phyloP scores from a whole-genome alignment of 139 green algal species.

The Coelastrella sp. region DNA sequence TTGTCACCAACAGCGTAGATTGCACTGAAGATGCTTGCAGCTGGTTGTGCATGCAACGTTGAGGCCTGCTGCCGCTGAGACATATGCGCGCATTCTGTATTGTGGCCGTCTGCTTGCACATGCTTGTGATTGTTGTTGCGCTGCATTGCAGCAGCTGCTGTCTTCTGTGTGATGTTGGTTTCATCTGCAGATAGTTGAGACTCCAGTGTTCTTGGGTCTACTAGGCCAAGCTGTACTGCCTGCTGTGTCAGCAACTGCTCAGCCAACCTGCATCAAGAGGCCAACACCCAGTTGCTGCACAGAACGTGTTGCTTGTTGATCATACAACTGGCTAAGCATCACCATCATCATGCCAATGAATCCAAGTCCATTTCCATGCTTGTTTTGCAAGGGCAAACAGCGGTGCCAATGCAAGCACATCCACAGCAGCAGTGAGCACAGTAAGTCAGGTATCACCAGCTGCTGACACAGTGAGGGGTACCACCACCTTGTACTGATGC shows the following conservation, averaged over 20 bases:
- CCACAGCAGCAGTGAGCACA: not conserved
- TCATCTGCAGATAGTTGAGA: not conserved
- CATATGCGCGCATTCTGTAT: not conserved
- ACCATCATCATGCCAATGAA: not conserved
- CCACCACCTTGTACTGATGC: not conserved
- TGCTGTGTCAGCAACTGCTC: constrained; percentile 73
- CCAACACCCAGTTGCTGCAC: not conserved
- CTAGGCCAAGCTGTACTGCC: constrained; percentile 62
- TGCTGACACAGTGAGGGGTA: too few relatives aligned
- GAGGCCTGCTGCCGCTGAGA: not conserved
- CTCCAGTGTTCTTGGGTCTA: not conserved
- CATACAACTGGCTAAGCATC: not conserved
- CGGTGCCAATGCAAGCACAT: too few relatives aligned
- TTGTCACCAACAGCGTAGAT: constrained; percentile 91
- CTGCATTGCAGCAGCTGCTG: constrained; percentile 17
- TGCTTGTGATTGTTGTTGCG: not conserved
- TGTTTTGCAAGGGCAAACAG: too few relatives aligned
- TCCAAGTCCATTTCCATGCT: too few relatives aligned
- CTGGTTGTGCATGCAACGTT: not conserved
- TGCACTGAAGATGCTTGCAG: constrained; percentile 45
- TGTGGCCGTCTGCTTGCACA: not conserved
- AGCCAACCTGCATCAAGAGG: constrained; percentile 49
- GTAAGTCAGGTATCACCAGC: too few relatives aligned
- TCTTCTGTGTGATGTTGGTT: not conserved
- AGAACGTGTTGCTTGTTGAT: not conserved